Evolutionary conservation across 2,329 filamentous ascomycete genomes (phyloP).

Genomic region (Alternaria arbusti): DNA sequence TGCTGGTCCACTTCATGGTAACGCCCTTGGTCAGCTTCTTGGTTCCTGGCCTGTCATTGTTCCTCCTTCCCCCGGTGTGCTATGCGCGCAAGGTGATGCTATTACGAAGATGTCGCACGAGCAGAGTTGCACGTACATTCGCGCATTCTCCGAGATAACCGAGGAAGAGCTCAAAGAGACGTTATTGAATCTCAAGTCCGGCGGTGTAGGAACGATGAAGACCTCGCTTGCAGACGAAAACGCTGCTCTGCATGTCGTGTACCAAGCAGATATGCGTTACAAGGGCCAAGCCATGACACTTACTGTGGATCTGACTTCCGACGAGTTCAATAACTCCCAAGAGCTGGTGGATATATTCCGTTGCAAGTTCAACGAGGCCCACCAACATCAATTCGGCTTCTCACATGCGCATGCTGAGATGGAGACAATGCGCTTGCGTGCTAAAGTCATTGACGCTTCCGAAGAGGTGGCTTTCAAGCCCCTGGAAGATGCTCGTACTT

Average conservation of each 20-base stretch:
- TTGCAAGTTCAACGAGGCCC: constrained; percentile 51
- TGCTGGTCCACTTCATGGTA: constrained; percentile 60
- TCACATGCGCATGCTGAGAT: constrained; percentile 53
- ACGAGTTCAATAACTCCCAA: constrained; percentile 44
- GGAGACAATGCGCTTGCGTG: constrained; percentile 57
- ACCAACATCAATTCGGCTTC: constrained; percentile 57
- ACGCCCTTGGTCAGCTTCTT: constrained; percentile 57
- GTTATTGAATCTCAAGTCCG: constrained; percentile 46
- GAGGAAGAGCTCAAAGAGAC: constrained; percentile 42
- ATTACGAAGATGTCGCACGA: constrained; percentile 59
- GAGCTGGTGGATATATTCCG: constrained; percentile 44
- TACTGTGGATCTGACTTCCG: constrained; percentile 42
- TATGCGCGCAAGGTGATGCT: constrained; percentile 59
- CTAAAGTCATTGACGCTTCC: constrained; percentile 53
- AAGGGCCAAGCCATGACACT: constrained; percentile 54
- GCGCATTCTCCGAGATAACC: constrained; percentile 47
- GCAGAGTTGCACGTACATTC: constrained; percentile 56
- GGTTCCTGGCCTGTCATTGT: constrained; percentile 62
- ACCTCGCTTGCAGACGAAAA: constrained; percentile 43
- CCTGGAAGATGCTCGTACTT: constrained; percentile 31
- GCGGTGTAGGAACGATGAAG: constrained; percentile 50
- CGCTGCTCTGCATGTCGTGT: constrained; percentile 42
- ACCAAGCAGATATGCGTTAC: constrained; percentile 57
- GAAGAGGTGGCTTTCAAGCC: constrained; percentile 50
- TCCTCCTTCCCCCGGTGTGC: constrained; percentile 57